Conservation (phyloP, 495 filamentous ascomycete species). For the Pyrenula massariospora region DNA sequence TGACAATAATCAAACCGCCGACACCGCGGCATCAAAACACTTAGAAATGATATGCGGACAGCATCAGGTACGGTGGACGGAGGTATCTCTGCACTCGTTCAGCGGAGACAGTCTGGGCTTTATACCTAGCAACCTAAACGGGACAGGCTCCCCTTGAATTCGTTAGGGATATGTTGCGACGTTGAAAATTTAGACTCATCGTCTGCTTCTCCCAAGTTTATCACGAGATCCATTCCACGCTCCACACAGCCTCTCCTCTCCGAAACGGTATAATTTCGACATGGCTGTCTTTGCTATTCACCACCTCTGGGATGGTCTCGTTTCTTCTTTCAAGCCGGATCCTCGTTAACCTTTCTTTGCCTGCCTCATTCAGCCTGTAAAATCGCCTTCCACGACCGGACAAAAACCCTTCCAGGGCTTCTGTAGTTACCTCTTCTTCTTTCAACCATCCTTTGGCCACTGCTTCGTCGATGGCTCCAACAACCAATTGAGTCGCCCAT, state of each 20-base stretch:
- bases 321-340: conserved; percentile 51
- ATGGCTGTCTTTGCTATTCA: neutral
- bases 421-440: conserved; percentile 56
- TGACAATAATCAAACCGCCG: no score
- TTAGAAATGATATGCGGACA: no score
- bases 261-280: neutral
- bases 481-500: conserved; percentile 63
- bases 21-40: no score
- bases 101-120: no score
- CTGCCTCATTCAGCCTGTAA: conserved; percentile 40
- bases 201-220: neutral
- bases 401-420: conserved; percentile 63
- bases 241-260: neutral
- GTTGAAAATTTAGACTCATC: neutral
- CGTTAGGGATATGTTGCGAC: neutral
- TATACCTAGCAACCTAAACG: neutral
- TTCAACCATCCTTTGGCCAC: conserved; percentile 52
- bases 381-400: conserved; percentile 62
- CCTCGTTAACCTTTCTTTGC: conserved; percentile 27
- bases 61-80: no score
- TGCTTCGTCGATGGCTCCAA: conserved; percentile 63
- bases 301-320: conserved; percentile 36
- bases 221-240: neutral
- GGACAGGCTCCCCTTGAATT: neutral
- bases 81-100: no score